These are phyloP conservation scores for Fusarium incarnatum DNA, from an alignment of 2,329 filamentous ascomycete genomes.

Conservation along the genomic window DNA sequence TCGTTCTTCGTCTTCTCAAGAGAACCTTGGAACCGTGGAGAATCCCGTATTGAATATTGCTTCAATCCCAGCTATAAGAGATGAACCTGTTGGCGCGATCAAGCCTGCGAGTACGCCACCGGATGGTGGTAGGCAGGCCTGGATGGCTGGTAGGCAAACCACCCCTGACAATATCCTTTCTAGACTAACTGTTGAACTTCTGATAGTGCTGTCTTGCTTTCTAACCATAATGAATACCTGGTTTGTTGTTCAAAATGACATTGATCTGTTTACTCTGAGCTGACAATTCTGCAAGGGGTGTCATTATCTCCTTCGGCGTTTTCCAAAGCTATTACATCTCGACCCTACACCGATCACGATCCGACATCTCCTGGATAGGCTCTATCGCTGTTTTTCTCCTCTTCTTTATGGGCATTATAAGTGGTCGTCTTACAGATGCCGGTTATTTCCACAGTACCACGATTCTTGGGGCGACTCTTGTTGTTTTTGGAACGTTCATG, in stretches of 20 bases:
- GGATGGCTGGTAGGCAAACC: background rate
- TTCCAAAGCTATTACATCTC: background rate
- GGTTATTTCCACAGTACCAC: background rate
- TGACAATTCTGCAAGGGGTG: background rate
- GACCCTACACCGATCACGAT: background rate
- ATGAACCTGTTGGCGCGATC: fast-evolving
- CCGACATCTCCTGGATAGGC: background rate
- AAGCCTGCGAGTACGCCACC: background rate
- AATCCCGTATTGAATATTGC: too few relatives aligned
- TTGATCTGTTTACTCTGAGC: too few relatives aligned
- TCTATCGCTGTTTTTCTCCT: background rate
- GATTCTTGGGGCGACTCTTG: background rate
- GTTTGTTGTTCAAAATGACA: too few relatives aligned
- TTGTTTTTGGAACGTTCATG: background rate
- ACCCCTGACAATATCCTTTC: too few relatives aligned
- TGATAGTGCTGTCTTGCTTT: background rate
- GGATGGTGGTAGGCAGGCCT: background rate
- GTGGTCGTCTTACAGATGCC: background rate
- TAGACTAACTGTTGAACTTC: background rate
- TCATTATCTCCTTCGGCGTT: background rate
- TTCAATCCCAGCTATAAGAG: fast-evolving
- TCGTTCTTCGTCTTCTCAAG: too few relatives aligned
- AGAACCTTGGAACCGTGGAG: too few relatives aligned
- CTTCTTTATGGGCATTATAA: background rate
- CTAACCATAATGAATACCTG: background rate